Evolutionary conservation across 305 asterid genomes (phyloP).

Genomic region (Fraxinus dipetala): DNA sequence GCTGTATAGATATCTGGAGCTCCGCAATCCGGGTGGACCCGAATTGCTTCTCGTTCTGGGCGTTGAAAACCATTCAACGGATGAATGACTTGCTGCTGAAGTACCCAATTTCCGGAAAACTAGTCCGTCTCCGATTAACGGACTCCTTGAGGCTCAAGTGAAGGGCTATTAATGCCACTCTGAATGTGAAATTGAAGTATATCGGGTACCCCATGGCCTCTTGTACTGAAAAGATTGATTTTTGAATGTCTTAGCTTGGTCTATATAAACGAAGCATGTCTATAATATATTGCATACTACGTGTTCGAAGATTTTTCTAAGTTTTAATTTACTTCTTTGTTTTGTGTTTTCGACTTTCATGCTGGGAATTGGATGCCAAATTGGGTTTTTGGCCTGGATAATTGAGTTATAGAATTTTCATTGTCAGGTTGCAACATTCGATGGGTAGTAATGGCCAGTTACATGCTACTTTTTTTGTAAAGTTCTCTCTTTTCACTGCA

Average conservation of each 20-base stretch:
- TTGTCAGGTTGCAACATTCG: neutral
- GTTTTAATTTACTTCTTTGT: neutral
- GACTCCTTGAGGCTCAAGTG: conserved; percentile 63
- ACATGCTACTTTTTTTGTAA: neutral
- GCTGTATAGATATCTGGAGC: conserved; percentile 59
- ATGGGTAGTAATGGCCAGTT: neutral
- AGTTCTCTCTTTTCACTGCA: neutral
- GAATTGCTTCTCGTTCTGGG: conserved; percentile 47
- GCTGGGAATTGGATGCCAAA: neutral
- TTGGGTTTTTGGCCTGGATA: neutral
- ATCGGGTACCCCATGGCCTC: conserved; percentile 49
- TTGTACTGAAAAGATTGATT: conserved; percentile 29
- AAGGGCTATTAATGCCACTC: conserved; percentile 31
- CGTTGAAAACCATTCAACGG: conserved; percentile 51
- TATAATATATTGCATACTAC: neutral
- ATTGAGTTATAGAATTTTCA: neutral
- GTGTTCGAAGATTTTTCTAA: conserved; percentile 30
- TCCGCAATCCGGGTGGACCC: conserved; percentile 58
- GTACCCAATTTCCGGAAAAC: conserved; percentile 59
- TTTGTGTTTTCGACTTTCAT: neutral
- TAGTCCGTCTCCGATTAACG: conserved; percentile 55
- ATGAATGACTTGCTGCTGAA: conserved; percentile 60
- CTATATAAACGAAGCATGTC: neutral
- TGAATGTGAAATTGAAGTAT: conserved; percentile 58
- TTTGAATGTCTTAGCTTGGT: conserved; percentile 26